Base-by-base conservation (phyloP, 139 green algal species). In the Penium margaritaceum region DNA sequence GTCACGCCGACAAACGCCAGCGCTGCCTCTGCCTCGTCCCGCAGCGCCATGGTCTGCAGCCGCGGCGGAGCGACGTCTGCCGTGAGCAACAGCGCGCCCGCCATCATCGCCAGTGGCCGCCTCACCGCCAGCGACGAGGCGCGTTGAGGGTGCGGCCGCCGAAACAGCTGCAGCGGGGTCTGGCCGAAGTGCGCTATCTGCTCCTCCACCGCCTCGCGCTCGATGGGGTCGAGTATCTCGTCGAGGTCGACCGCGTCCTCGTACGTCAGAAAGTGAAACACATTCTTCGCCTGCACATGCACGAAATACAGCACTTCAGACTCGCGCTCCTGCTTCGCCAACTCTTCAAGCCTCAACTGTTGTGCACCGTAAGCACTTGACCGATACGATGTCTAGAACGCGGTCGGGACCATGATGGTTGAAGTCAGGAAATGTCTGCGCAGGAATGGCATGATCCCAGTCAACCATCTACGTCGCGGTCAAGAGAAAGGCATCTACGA, bases 191-290 rank as follows among this genome's bases (percentile, higher is more conserved):
- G 64, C 6, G 76, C 76, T 5, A 83, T 83, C 62, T 83, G 76
- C 2, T 83, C 73, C 19, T 81, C 74, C 2, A 77, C 66, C 21
- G 76, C 72, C 46, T 75, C 77, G 17, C 61, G 71, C 63, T 65
- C 19, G 7, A 17, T 36, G 21, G 46, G 65, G 54, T 80, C 65
- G 17, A 19, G 14, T 21, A 86, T 77, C 15, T 47, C 47, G 44
- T 82, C 70, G 32, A 87, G 46, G 65, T 87, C 75, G 6, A 87
- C 82, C 9, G 67, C 62, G 27, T 81, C 83, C 35, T 95, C 91
- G 76, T 97, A 96, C 6, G 91, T 96, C 15, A 95, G 80, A 77
- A 91, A 82, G 66, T 88, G 88, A 78, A 97, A 97, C 73, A 94
- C 69, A 78, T 95, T 95, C 79, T 90, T 81, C 0, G 90, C 86